Base-by-base conservation (phyloP, 176 grass and related monocot species). In the Rhynchospora pubera region DNA sequence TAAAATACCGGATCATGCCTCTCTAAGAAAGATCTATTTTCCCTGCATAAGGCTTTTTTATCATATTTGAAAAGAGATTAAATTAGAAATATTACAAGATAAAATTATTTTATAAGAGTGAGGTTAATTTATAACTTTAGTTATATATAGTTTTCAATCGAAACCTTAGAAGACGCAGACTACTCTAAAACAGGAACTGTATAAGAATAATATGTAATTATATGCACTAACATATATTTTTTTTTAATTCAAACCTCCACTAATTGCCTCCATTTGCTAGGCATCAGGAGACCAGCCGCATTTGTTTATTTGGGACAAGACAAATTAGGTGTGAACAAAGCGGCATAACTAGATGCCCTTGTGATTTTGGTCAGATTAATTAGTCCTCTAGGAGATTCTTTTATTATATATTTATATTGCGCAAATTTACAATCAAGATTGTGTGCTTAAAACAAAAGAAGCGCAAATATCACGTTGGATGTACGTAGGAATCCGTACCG, bases 261-360 rank as follows among this genome's bases (percentile, higher is more conserved):
- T 74, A 74, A 74, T 51, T 76, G 21, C 53, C 72, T 48, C 72
- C 30, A 32, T 30, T 55, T 55, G 48, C 48, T 8, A 76, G 72
- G 53, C 72, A 76, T 55, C 51, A 76, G 23, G 23, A 55, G 72
- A 76, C 72, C 23, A 76, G 24, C 47, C 2, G 23, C 15, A 76
- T 76, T 76, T 76, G 48, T 55, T 76, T 76, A 55, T 15, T 76
- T 30, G 23, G 46, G 48, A 76, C 48, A 76, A 76, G 48, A 76
- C 47, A 55, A 76, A 76, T 76, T 19, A 55, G n/a, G 15, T 69
- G 65, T 69, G 34, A 69, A 55, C 23, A 13, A 11, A 53, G 46
- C 12, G 6, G 13, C 72, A 47, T 48, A 24, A 52, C 13, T 52
- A 53, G 46, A 52, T 24, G 19, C 15, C 14, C 24, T 76, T 75